These are phyloP conservation scores for Melastoma malabathricum DNA, from an alignment of 345 rosid genomes.

Conservation along the genomic window DNA sequence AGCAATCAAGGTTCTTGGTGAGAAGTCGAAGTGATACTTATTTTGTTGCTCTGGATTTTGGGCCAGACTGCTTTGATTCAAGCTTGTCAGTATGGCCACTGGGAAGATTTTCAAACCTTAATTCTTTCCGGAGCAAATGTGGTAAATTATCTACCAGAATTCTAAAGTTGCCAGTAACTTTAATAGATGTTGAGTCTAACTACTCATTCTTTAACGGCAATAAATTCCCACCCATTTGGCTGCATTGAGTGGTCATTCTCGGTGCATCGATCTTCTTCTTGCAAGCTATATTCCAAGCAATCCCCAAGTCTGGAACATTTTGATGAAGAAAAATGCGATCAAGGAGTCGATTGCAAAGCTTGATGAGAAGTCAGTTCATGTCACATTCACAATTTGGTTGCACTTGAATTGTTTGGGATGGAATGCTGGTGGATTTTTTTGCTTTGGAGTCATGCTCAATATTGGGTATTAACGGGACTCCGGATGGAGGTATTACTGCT, in stretches of 20 bases:
- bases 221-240: conserved; percentile 94
- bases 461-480: conserved; percentile 60
- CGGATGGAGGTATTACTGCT: conserved; percentile 93
- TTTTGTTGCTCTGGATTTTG: not conserved
- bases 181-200: conserved; percentile 6
- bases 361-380: conserved; percentile 32
- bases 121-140: conserved; percentile 83
- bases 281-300: conserved; percentile 75
- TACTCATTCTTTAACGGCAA: too few relatives aligned
- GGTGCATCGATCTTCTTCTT: conserved; percentile 80
- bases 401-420: not conserved
- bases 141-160: not conserved
- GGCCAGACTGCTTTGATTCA: conserved; percentile 96
- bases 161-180: not conserved
- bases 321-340: conserved; percentile 20
- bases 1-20: too few relatives aligned
- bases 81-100: conserved; percentile 98
- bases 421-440: not conserved
- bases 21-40: too few relatives aligned
- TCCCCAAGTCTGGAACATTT: conserved; percentile 36
- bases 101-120: conserved; percentile 87
- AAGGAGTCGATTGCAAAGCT: conserved; percentile 34
- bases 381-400: not conserved
- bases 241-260: conserved; percentile 80
- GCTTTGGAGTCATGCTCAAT: conserved; percentile 37